Evolutionary conservation across 805 yeast species (phyloP).

Genomic region (Osmozyma mogii): DNA sequence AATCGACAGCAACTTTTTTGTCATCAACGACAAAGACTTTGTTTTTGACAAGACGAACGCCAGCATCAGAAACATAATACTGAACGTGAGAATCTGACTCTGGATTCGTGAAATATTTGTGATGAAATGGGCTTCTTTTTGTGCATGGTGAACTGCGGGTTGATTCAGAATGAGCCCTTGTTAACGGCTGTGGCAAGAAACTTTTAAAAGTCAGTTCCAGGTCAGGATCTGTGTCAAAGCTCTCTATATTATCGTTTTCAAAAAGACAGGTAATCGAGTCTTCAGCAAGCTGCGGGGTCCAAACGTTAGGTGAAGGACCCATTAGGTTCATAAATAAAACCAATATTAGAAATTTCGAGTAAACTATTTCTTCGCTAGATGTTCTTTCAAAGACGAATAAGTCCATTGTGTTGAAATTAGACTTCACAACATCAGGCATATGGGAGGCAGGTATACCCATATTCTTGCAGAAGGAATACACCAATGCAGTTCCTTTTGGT

Average conservation of each 20-base stretch:
- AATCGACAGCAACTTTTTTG: constrained; percentile 20
- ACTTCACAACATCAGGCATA: constrained; percentile 41
- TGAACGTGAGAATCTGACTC: constrained; percentile 78
- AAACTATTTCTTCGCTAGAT: constrained; percentile 48
- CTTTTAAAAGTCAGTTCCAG: background rate
- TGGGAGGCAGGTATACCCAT: constrained; percentile 39
- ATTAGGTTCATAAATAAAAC: constrained; percentile 54
- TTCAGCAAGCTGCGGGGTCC: constrained; percentile 50
- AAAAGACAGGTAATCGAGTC: constrained; percentile 24
- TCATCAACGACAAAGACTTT: constrained; percentile 28
- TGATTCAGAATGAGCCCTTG: background rate
- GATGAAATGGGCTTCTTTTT: constrained; percentile 57
- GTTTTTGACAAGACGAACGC: constrained; percentile 51
- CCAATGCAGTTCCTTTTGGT: constrained; percentile 76
- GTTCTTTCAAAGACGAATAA: constrained; percentile 61
- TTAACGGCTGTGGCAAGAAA: background rate
- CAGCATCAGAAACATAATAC: constrained; percentile 61
- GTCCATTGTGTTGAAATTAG: constrained; percentile 64
- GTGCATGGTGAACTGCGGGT: background rate
- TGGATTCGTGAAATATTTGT: constrained; percentile 77
- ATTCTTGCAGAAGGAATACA: constrained; percentile 51
- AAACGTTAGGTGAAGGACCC: constrained; percentile 63
- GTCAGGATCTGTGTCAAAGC: background rate
- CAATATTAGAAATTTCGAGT: constrained; percentile 57
- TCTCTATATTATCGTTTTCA: background rate